A percentile compares a stretch with the other conserved stretches of the same genome.
Evolutionary conservation across 2,329 filamentous ascomycete genomes (phyloP).

Genomic region (Aspergillus thermomutatus): DNA sequence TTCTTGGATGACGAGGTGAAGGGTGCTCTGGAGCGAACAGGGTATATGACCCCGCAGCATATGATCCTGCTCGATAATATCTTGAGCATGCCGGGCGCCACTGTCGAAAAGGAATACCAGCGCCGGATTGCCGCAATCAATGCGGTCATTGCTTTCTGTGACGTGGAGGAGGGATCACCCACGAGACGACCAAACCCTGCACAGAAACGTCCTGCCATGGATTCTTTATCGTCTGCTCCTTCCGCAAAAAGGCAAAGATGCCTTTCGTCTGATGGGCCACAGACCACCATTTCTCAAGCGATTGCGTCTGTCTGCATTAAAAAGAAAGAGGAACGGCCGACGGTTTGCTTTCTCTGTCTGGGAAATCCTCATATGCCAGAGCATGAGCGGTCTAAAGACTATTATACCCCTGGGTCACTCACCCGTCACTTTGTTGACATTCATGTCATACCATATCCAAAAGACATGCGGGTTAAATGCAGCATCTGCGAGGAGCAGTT

Average conservation of each 20-base stretch:
- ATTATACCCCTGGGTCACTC: conserved; percentile 18
- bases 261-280: not conserved
- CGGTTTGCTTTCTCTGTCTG: conserved; percentile 22
- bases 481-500: conserved; percentile 15
- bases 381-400: conserved; percentile 9
- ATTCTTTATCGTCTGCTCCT: conserved; percentile 4
- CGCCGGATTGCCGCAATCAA: conserved; percentile 24
- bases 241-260: conserved; percentile 13
- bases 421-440: conserved; percentile 18
- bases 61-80: conserved; percentile 23
- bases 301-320: conserved; percentile 17
- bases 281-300: conserved; percentile 9
- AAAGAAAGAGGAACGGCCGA: conserved; percentile 11
- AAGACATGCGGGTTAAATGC: conserved; percentile 17
- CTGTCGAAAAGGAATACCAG: conserved; percentile 22
- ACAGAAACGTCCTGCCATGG: conserved; percentile 11
- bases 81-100: conserved; percentile 21
- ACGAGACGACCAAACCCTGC: conserved; percentile 13
- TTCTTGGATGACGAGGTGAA: conserved; percentile 23
- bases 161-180: conserved; percentile 22
- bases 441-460: conserved; percentile 16
- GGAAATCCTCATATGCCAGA: conserved; percentile 12
- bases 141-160: conserved; percentile 23
- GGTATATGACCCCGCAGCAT: conserved; percentile 22
- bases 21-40: conserved; percentile 16